These are phyloP conservation scores for Talaromyces pinophilus DNA, from an alignment of 2,329 filamentous ascomycete genomes.

Conservation along the genomic window DNA sequence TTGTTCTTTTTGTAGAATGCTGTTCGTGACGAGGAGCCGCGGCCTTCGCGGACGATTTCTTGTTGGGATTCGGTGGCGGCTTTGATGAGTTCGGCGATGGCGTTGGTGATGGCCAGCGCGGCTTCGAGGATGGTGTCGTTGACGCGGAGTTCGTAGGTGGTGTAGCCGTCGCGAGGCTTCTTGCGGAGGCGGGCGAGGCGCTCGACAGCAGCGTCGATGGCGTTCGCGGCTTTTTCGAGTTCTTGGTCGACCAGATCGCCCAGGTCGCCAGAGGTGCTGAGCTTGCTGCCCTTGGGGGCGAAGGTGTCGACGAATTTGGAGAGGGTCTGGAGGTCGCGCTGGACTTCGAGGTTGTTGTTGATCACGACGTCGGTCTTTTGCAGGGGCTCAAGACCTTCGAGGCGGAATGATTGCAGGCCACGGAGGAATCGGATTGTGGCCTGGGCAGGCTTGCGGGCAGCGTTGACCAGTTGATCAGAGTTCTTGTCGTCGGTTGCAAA, in stretches of 20 bases:
- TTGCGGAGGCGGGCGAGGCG: conserved; percentile 89
- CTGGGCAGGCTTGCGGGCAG: conserved; percentile 79
- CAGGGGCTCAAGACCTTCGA: conserved; percentile 84
- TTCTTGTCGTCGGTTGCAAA: conserved; percentile 96
- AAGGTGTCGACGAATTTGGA: conserved; percentile 93
- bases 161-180: conserved; percentile 93
- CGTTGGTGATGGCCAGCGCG: conserved; percentile 87
- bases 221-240: conserved; percentile 88
- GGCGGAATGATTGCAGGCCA: conserved; percentile 85
- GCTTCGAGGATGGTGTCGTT: conserved; percentile 94
- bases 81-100: conserved; percentile 91
- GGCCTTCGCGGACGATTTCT: conserved; percentile 92
- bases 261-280: conserved; percentile 77
- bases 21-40: conserved; percentile 80
- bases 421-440: conserved; percentile 95
- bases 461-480: conserved; percentile 78
- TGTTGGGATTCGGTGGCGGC: conserved; percentile 90
- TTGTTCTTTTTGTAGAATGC: conserved; percentile 99
- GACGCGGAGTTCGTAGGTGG: conserved; percentile 93
- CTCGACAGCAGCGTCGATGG: conserved; percentile 87
- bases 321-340: conserved; percentile 88
- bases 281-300: conserved; percentile 80
- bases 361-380: conserved; percentile 97
- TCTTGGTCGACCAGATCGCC: conserved; percentile 92
- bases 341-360: conserved; percentile 94